Percentiles rank a stretch among this genome's conserved stretches.
phyloP scores from a whole-genome alignment of 75 land plant genomes.

The Sequoia sempervirens region DNA sequence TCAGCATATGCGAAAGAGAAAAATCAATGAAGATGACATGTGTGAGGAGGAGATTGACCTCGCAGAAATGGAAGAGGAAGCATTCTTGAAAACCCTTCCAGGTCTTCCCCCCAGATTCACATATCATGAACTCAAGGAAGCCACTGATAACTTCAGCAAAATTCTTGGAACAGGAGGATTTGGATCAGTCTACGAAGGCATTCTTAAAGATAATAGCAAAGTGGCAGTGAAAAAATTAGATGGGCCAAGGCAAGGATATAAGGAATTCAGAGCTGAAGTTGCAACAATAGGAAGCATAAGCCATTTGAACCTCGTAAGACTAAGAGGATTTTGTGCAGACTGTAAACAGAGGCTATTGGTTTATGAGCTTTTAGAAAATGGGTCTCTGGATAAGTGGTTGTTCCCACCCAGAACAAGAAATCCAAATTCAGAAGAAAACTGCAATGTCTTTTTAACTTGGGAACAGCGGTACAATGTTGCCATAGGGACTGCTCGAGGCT shows the following conservation, averaged over 20 bases:
- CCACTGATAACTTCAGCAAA: constrained; percentile 18
- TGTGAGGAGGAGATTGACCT: not conserved
- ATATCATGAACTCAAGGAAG: constrained; percentile 18
- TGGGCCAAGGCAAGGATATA: constrained; percentile 9
- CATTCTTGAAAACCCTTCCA: constrained; percentile 16
- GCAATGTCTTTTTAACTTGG: constrained; percentile 9
- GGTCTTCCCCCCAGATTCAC: constrained; percentile 33
- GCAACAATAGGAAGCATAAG: constrained; percentile 34
- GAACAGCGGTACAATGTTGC: constrained; percentile 18
- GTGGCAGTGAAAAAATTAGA: constrained; percentile 29
- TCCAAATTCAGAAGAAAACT: not conserved
- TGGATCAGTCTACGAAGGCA: constrained; percentile 21
- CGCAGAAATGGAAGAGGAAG: constrained; percentile 18
- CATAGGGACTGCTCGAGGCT: constrained; percentile 22
- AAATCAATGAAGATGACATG: not conserved
- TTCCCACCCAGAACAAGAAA: constrained; percentile 17
- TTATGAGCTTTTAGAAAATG: constrained; percentile 24
- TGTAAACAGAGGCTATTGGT: constrained; percentile 19
- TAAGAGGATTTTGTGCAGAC: constrained; percentile 34
- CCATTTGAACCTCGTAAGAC: constrained; percentile 33
- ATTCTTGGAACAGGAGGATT: constrained; percentile 33
- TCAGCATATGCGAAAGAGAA: constrained; percentile 8
- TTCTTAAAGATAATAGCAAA: constrained; percentile 8
- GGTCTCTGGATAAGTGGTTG: constrained; percentile 25
- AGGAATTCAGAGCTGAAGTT: constrained; percentile 37